phyloP scores from a whole-genome alignment of 768 basidiomycete genomes.

The Pleurotus giganteus region DNA sequence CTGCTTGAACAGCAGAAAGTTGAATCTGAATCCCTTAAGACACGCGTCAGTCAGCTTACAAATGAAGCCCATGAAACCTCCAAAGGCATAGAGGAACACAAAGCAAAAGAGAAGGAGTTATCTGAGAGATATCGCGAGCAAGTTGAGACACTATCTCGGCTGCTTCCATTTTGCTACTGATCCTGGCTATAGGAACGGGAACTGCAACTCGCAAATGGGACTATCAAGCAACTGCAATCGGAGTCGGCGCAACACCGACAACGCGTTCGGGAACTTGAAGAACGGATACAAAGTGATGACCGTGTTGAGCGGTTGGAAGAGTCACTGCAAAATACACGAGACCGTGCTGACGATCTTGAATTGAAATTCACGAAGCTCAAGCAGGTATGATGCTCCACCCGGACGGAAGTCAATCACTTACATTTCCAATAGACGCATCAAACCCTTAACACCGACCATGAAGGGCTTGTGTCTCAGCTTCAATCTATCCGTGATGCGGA shows the following conservation, averaged over 20 bases:
- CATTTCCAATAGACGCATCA: constrained; percentile 44
- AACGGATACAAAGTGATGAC: constrained; percentile 82
- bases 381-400: constrained; percentile 47
- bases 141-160: constrained; percentile 26
- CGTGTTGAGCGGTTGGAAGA: constrained; percentile 71
- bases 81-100: constrained; percentile 38
- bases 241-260: constrained; percentile 55
- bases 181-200: constrained; percentile 63
- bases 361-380: constrained; percentile 77
- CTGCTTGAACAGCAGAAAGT: constrained; percentile 41
- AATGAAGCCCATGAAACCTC: constrained; percentile 33
- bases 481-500: constrained; percentile 40
- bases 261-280: constrained; percentile 69
- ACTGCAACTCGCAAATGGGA: constrained; percentile 59
- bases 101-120: constrained; percentile 53
- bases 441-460: constrained; percentile 59
- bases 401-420: constrained; percentile 7
- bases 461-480: constrained; percentile 49
- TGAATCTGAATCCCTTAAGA: constrained; percentile 36
- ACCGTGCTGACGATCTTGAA: constrained; percentile 81
- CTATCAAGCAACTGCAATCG: constrained; percentile 48
- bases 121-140: constrained; percentile 53
- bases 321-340: constrained; percentile 74
- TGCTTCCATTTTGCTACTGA: background rate
- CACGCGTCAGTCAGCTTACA: constrained; percentile 42